Evolutionary conservation across 192 early-diverging fungal species (phyloP), one percentile per base, ranked within the genome.

Genomic region (Obelidium mucronatum): DNA sequence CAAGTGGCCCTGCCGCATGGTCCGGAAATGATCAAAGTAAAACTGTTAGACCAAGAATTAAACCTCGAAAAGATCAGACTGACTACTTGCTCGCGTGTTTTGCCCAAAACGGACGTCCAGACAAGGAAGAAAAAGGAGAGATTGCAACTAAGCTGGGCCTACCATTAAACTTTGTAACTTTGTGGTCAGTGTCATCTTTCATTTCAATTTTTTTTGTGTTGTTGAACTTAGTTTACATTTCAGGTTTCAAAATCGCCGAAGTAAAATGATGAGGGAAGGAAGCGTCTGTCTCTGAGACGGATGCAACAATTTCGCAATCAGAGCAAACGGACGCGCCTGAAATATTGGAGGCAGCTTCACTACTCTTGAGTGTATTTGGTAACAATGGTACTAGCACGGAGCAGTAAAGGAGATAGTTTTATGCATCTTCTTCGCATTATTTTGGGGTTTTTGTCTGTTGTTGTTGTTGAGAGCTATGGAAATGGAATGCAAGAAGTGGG

Each of bases 81-180:
- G 40, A 68, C 8, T 68, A 35, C 51, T 30, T 68, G 19, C 19
- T 68, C 3, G 13, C 67, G 30, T 28, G 24, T 24, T 68, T 68
- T 15, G 39, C 40, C 22, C 22, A 17, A 5, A 51, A 68, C 34
- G 13, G n/a, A 1, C 8, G 30, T 13, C 67, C 67, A 8, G 51
- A 35, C 3, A 42, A 30, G 17, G 26, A 30, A 28, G 67, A 68
- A 52, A 11, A 44, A 5, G 34, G 13, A 3, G 2, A 17, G n/a
- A 68, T 68, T 42, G 39, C 67, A 33, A 1, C 19, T 5, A 11
- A 52, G 51, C 1, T 68, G 5, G 48, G 26, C 8, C 48, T 68
- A 17, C 67, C 67, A n/a, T 17, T 68, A 6, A 68, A 42, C 17
- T 68, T 68, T 68, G 67, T 68, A 6, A 68, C 67, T 17, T 44